phyloP scores from a whole-genome alignment of 805 yeast species.

The Wickerhamiella cacticola region DNA sequence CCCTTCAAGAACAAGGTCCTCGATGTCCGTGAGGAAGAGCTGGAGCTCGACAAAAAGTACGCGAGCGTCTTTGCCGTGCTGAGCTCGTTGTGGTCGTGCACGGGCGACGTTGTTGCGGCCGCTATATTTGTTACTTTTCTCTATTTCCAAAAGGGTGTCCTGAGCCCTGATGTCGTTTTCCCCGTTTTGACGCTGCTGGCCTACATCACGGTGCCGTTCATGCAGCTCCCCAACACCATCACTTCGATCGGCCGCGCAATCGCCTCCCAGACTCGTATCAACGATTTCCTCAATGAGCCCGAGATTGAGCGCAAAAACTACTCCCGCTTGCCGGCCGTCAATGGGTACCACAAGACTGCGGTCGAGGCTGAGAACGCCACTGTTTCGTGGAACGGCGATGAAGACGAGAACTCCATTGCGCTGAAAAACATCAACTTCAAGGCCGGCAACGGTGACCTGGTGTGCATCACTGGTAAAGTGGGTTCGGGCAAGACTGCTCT shows the following conservation, averaged over 20 bases:
- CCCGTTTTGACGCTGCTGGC: conserved; percentile 50
- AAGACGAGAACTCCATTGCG: conserved; percentile 24
- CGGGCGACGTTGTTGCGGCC: conserved; percentile 80
- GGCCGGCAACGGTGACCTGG: conserved; percentile 61
- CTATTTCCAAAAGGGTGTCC: conserved; percentile 45
- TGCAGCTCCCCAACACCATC: conserved; percentile 78
- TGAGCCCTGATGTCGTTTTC: conserved; percentile 77
- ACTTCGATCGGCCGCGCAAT: conserved; percentile 77
- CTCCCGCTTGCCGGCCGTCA: conserved; percentile 37
- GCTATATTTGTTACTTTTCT: conserved; percentile 79
- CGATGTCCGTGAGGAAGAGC: conserved; percentile 66
- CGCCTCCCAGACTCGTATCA: conserved; percentile 43
- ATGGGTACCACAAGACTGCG: conserved; percentile 52
- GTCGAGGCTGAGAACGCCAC: conserved; percentile 29
- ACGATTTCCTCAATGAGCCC: conserved; percentile 49
- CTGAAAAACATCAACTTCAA: conserved; percentile 40
- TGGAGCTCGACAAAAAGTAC: conserved; percentile 53
- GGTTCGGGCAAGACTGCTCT: conserved; percentile 80
- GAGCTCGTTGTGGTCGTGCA: conserved; percentile 63
- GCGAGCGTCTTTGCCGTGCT: conserved; percentile 59
- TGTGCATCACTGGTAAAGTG: conserved; percentile 74
- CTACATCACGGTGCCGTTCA: conserved; percentile 74
- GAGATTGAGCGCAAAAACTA: conserved; percentile 74
- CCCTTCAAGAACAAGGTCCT: conserved; percentile 68
- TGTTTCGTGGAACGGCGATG: conserved; percentile 48